Evolutionary conservation across 371 early-diverging fungal species (phyloP), one percentile per base, ranked within the genome.

Genomic region (Homolaphlyctis polyrhiza): DNA sequence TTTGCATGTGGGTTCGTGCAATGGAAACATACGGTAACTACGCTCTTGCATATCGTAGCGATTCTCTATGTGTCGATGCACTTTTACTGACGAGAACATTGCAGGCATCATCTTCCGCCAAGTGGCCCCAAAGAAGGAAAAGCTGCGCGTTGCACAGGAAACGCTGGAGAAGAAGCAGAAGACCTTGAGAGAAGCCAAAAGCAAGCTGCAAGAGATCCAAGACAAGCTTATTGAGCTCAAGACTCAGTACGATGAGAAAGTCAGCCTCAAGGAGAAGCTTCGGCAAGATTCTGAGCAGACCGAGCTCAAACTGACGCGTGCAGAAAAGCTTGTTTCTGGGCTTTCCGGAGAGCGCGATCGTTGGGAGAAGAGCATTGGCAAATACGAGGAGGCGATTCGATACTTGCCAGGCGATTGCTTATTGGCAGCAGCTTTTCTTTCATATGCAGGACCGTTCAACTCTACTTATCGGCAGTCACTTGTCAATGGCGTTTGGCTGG

Each of bases 1-100:
- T 83, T 1, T 83, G 84, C 62, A 74, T 82, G 81, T 83, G 84
- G 84, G 84, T 81, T 2, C 45, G 71, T 6, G 84, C 84, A 2
- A 82, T 83, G 80, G 84, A 83, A 63, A 81, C 74, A 0, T 83
- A 83, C 65, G 82, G 82, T 23, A 33, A 33, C 14, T 51, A 11
- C 11, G 32, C 32, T 21, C 16, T 16, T 45, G 16, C 16, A 18
- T 45, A 23, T 45, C 23, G 23, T 18, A 18, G 18, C 45, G 45
- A 45, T 45, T 45, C 16, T 16, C 45, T 45, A 18, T 45, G 16
- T 45, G 16, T 16, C 23, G 23, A 18, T n/a, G 18, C 13, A 49
- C 13, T 48, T 16, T 58, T 8, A 74, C 58, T 4, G 75, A 66
- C 30, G 73, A 73, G n/a, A 23, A 45, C n/a, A 18, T 27, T 5